Evolutionary conservation across 345 rosid genomes (phyloP), one percentile per base, ranked within the genome.

Genomic region (Pseudoturritis turrita): DNA sequence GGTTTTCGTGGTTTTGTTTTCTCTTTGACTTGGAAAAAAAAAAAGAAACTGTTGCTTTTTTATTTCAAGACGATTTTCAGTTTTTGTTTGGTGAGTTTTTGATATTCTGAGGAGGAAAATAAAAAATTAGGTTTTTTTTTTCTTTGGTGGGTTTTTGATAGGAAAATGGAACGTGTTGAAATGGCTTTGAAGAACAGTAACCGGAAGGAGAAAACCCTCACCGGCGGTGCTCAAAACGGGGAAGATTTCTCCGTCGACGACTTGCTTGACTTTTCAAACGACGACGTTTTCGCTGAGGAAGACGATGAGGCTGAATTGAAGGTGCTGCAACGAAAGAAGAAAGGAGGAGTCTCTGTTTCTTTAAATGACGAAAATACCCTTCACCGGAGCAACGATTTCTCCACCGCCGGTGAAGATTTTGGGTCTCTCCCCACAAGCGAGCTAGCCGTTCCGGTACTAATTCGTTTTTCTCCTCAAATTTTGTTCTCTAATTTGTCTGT

Each of bases 241-340:
- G 98, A 94, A 5, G 96, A 85, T 23, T 85, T 81, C 63, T 81
- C 79, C 7, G 91, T 91, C 0, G 97, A 91, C 61, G 91, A 88
- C 36, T 78, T 91, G 51, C 80, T 91, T 31, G 95, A 94, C 81
- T 86, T 94, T 51, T 82, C 92, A 4, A 91, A 88, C 72, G 88
- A 79, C 10, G 86, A 82, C 25, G 88, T 71, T 28, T 79, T 83
- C n/a, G 68, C 72, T 13, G 89, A 73, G 50, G 2, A n/a, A n/a
- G n/a, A 31, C 5, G 79, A 81, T 0, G 81, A 74, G 11, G 56
- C 55, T 17, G 61, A 49, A 13, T 52, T 40, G 8, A 80, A 58
- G 6, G 43, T 43, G 1, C 77, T 43, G 1, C 78, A 68, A 18
- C 79, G 33, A 28, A 71, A 53, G 63, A 71, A 53, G 63, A 69